Evolutionary conservation across 1,139 yeast species (phyloP).

Genomic region (Pneumocystis carinii): DNA sequence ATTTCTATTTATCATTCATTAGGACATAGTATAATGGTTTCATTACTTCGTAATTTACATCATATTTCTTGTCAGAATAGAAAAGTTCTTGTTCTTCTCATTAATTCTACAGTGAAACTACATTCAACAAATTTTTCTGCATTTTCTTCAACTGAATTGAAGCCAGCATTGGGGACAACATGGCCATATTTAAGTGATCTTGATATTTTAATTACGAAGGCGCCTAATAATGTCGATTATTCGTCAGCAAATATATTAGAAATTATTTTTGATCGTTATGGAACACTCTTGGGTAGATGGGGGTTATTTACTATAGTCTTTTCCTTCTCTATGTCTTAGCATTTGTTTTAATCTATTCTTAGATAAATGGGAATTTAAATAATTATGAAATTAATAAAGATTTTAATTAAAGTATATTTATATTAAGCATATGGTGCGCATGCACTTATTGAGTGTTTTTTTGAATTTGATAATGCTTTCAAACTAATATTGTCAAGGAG

Average conservation of each 20-base stretch:
- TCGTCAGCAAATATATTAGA: conserved; percentile 2
- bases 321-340: background rate
- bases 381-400: background rate
- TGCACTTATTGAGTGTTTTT: background rate
- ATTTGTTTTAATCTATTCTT: background rate
- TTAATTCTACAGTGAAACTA: background rate
- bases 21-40: background rate
- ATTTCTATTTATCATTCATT: background rate
- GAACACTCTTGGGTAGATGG: conserved; percentile 3
- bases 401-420: background rate
- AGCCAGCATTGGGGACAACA: conserved; percentile 9
- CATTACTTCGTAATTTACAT: background rate
- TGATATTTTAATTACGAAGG: conserved; percentile 5
- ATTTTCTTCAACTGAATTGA: conserved; percentile 3
- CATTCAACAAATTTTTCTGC: background rate
- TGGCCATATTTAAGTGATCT: conserved; percentile 9
- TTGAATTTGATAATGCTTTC: background rate
- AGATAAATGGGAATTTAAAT: background rate
- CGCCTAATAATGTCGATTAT: conserved; percentile 1
- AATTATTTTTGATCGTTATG: background rate
- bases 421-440: background rate
- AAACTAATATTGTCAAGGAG: background rate
- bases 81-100: background rate
- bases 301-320: background rate
- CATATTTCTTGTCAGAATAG: background rate